Evolutionary conservation across 352 stramenopile genomes (phyloP).

Genomic region (Globisporangium megalacanthum): DNA sequence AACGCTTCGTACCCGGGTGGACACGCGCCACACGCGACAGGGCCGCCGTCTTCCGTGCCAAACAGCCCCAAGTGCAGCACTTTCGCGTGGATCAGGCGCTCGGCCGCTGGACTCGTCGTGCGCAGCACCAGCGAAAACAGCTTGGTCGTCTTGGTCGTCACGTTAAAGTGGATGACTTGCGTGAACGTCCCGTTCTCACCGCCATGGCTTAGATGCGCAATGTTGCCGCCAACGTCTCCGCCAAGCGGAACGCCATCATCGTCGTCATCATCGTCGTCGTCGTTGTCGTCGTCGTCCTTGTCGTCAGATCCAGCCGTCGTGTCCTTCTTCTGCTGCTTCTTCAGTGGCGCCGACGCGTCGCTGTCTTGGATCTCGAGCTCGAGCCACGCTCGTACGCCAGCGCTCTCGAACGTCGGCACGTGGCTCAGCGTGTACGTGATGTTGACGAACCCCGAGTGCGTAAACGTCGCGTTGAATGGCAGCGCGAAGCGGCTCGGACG

Average conservation of each 20-base stretch:
- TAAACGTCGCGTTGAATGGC: slow-evolving; percentile 48
- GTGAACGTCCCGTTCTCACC: slow-evolving; percentile 62
- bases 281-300: slow-evolving; percentile 13
- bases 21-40: slow-evolving; percentile 48
- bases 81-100: slow-evolving; percentile 42
- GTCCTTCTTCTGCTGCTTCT: slow-evolving; percentile 3
- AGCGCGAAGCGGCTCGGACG: slow-evolving; percentile 35
- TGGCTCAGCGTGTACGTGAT: slow-evolving; percentile 60
- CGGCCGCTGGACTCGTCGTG: slow-evolving; percentile 35
- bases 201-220: slow-evolving; percentile 56
- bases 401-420: slow-evolving; percentile 54
- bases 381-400: slow-evolving; percentile 61
- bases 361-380: slow-evolving; percentile 49
- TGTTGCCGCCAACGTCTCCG: slow-evolving; percentile 20
- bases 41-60: slow-evolving; percentile 43
- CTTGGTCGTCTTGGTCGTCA: slow-evolving; percentile 36
- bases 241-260: background rate
- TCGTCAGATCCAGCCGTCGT: background rate
- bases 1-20: slow-evolving; percentile 45
- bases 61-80: slow-evolving; percentile 44
- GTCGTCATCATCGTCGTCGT: slow-evolving; percentile 16
- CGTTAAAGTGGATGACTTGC: slow-evolving; percentile 46
- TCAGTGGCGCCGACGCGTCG: slow-evolving; percentile 7
- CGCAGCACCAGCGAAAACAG: slow-evolving; percentile 57
- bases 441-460: slow-evolving; percentile 48